A percentile compares a stretch with the other conserved stretches of the same genome.
Conservation (phyloP, 257 asterid species). For the Ligustrum vulgare region DNA sequence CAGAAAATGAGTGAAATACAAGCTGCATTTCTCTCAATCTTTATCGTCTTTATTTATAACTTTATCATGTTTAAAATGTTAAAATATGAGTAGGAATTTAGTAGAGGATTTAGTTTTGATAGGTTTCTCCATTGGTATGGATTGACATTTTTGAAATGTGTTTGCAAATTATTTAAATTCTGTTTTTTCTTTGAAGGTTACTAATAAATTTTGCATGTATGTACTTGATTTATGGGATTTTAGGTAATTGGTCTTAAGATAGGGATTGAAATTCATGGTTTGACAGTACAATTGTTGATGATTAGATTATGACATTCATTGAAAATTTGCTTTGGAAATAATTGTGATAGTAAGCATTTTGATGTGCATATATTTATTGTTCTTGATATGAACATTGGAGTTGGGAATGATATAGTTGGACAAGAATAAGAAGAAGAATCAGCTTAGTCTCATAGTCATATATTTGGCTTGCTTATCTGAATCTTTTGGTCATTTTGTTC, state of each 20-base stretch:
- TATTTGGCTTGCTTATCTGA: background rate
- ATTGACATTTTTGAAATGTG: background rate
- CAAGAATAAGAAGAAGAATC: background rate
- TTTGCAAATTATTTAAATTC: background rate
- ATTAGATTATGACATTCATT: background rate
- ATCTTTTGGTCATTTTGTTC: background rate
- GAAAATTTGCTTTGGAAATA: too few relatives aligned
- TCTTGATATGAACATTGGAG: background rate
- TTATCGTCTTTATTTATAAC: too few relatives aligned
- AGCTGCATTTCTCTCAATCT: too few relatives aligned
- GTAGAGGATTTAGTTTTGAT: background rate
- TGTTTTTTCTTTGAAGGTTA: conserved; percentile 7
- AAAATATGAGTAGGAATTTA: too few relatives aligned
- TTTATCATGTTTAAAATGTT: too few relatives aligned
- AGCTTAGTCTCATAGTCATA: background rate
- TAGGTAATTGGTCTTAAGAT: background rate
- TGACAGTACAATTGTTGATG: background rate
- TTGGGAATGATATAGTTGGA: background rate
- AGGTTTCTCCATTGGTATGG: background rate
- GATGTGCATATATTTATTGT: background rate
- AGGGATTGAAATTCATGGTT: background rate
- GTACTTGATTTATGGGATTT: background rate
- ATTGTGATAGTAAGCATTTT: too few relatives aligned
- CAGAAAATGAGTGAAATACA: too few relatives aligned
- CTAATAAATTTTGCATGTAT: background rate